A percentile compares a stretch with the other conserved stretches of the same genome.
Conservation (phyloP, 768 basidiomycete species). For the Leccinum truebloodii region DNA sequence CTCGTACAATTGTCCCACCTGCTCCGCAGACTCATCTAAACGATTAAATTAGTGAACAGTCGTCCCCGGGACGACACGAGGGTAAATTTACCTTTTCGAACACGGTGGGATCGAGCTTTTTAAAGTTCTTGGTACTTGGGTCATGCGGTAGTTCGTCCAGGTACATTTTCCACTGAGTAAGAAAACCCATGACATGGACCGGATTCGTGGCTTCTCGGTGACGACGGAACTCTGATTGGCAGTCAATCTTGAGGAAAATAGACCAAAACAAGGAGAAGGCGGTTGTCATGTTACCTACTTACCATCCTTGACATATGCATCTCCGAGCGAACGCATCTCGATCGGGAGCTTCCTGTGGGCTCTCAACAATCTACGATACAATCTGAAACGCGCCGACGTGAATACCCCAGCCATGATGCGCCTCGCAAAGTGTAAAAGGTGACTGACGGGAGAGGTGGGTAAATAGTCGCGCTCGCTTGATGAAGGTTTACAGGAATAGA, state of each 20-base stretch:
- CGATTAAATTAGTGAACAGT: not conserved
- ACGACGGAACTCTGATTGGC: slow-evolving; percentile 75
- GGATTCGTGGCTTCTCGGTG: slow-evolving; percentile 83
- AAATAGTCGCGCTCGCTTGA: slow-evolving; percentile 65
- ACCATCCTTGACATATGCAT: slow-evolving; percentile 82
- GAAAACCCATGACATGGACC: slow-evolving; percentile 89
- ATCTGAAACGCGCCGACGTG: slow-evolving; percentile 40
- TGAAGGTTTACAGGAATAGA: slow-evolving; percentile 61
- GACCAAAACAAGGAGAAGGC: not conserved
- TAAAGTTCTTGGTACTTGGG: slow-evolving; percentile 46
- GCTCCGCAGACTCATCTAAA: slow-evolving; percentile 85
- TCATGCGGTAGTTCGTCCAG: slow-evolving; percentile 67
- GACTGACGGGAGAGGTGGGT: slow-evolving; percentile 82
- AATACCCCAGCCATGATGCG: not conserved
- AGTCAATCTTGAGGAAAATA: slow-evolving; percentile 6
- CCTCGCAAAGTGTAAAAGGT: not conserved
- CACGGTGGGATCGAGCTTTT: slow-evolving; percentile 65
- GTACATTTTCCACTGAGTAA: slow-evolving; percentile 95
- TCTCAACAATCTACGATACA: slow-evolving; percentile 80
- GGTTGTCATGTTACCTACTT: slow-evolving; percentile 29
- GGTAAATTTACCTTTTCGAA: slow-evolving; percentile 66
- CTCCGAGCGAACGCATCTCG: slow-evolving; percentile 85
- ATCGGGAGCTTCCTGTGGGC: slow-evolving; percentile 69
- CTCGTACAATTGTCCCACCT: slow-evolving; percentile 92
- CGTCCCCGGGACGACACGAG: slow-evolving; percentile 5